A percentile compares a stretch with the other conserved stretches of the same genome.
Evolutionary conservation across 257 asterid species (phyloP).

Genomic region (Nicotiana otophora): DNA sequence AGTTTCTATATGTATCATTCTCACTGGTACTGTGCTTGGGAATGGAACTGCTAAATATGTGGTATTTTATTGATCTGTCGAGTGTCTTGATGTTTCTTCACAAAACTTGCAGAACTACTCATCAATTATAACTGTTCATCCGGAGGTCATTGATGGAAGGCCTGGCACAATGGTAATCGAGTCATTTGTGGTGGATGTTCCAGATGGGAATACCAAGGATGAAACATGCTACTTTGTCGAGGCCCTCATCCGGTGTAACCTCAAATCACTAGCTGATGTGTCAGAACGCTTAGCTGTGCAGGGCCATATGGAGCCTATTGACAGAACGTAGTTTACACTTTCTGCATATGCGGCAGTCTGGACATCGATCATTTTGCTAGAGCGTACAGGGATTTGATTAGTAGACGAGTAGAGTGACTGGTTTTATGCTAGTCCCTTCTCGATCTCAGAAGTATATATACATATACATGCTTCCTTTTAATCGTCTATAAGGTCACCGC

Average conservation of each 20-base stretch:
- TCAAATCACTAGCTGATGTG: conserved; percentile 77
- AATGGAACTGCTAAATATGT: background rate
- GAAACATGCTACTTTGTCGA: conserved; percentile 79
- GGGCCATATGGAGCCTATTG: conserved; percentile 51
- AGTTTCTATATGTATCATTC: background rate
- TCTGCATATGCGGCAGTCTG: background rate
- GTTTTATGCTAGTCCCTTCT: conserved; percentile 31
- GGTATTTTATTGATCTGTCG: background rate
- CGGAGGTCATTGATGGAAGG: conserved; percentile 69
- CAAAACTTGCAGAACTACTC: conserved; percentile 62
- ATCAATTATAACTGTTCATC: conserved; percentile 67
- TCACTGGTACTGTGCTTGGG: background rate
- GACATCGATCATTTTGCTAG: conserved; percentile 18
- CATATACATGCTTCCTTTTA: conserved; percentile 7
- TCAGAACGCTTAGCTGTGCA: conserved; percentile 69
- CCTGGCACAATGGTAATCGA: conserved; percentile 80
- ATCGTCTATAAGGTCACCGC: conserved; percentile 3
- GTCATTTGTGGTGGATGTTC: conserved; percentile 81
- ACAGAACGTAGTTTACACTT: conserved; percentile 19
- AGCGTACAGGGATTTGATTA: conserved; percentile 17
- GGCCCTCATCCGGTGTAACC: conserved; percentile 87
- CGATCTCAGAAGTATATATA: conserved; percentile 28
- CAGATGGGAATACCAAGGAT: conserved; percentile 79
- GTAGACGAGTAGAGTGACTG: conserved; percentile 37
- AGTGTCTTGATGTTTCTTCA: background rate